These are phyloP conservation scores for Ailanthus altissimus DNA, from an alignment of 345 rosid species.

Conservation along the genomic window DNA sequence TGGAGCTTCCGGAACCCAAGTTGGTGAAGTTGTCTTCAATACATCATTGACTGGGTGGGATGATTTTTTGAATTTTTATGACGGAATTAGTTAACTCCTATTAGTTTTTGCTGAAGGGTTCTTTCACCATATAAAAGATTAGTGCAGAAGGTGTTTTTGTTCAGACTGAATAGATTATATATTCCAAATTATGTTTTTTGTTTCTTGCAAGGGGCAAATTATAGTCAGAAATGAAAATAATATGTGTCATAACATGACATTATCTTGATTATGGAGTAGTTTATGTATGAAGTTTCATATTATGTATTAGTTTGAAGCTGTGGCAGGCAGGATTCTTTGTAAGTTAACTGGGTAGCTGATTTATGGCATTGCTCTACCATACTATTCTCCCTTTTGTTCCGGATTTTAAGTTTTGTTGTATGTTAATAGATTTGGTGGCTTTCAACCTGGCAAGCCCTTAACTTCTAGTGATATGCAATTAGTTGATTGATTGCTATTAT, in stretches of 20 bases:
- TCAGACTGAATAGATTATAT: background rate
- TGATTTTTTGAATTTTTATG: background rate
- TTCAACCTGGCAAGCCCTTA: background rate
- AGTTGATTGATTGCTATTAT: background rate
- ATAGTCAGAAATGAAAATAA: background rate
- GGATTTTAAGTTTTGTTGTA: background rate
- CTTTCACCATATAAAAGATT: background rate
- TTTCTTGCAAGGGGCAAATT: background rate
- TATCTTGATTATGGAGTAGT: background rate
- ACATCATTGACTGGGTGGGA: constrained; percentile 90
- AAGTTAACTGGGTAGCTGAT: background rate
- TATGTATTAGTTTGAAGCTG: background rate
- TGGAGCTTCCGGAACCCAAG: constrained; percentile 91
- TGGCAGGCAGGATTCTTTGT: background rate
- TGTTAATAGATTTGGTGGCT: background rate
- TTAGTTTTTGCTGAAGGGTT: background rate
- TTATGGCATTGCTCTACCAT: background rate
- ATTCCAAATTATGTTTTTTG: background rate
- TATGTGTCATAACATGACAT: background rate
- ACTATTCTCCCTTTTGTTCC: background rate
- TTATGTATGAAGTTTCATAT: background rate
- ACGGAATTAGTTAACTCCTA: background rate
- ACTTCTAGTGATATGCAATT: background rate
- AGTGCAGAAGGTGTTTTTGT: background rate
- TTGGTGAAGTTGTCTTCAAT: constrained; percentile 95